Percentiles rank a stretch among this genome's conserved stretches.
These are phyloP conservation scores for Gossypium sturtianum DNA, from an alignment of 345 rosid species.

Conservation along the genomic window DNA sequence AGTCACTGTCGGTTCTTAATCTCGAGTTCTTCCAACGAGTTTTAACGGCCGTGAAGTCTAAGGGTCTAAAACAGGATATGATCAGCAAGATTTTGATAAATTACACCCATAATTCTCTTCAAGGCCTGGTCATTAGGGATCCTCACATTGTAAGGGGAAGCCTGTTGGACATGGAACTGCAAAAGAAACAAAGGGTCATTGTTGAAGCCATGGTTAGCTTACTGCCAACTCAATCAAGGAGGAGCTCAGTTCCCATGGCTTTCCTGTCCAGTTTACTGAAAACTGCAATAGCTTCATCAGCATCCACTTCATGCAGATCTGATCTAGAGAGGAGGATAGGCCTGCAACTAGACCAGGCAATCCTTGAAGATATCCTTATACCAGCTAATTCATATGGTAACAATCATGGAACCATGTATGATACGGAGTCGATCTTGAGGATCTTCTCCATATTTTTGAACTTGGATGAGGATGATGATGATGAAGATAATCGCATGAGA, in stretches of 20 bases:
- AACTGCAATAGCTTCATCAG: conserved; percentile 63
- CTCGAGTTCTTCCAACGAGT: conserved; percentile 88
- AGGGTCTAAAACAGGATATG: conserved; percentile 90
- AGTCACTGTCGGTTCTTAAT: conserved; percentile 56
- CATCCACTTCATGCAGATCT: conserved; percentile 57
- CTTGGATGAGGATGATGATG: conserved; percentile 78
- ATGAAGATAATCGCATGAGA: conserved; percentile 52
- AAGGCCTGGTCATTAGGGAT: conserved; percentile 60
- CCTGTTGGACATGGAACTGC: conserved; percentile 51
- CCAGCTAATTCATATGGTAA: conserved; percentile 54
- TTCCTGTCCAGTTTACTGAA: conserved; percentile 86
- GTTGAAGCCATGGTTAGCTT: conserved; percentile 73
- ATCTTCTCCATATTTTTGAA: conserved; percentile 84
- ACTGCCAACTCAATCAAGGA: conserved; percentile 86
- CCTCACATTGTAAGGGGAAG: conserved; percentile 52
- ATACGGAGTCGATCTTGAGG: conserved; percentile 75
- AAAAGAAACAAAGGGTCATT: conserved; percentile 71
- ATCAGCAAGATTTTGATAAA: conserved; percentile 86
- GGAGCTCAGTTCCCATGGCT: conserved; percentile 82
- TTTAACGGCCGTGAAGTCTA: conserved; percentile 68
- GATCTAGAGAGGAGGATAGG: conserved; percentile 88
- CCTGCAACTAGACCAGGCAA: conserved; percentile 94
- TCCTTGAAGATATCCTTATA: conserved; percentile 88
- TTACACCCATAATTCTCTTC: conserved; percentile 79
- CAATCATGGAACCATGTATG: conserved; percentile 58